Percentiles rank a stretch among this genome's conserved stretches.
These are phyloP conservation scores for Crucibulum laeve DNA, from an alignment of 768 basidiomycete species.

Conservation along the genomic window DNA sequence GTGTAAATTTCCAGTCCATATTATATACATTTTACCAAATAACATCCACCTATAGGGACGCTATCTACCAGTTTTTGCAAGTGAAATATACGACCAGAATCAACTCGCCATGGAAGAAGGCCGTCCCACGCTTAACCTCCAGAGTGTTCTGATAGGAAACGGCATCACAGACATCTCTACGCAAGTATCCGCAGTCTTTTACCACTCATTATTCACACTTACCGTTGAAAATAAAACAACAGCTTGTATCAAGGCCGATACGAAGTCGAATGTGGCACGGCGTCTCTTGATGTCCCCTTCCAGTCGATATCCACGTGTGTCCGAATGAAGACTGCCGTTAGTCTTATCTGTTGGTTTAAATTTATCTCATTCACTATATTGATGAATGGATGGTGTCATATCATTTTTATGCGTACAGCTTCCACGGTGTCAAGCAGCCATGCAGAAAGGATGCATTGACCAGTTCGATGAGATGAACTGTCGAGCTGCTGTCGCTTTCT, in stretches of 20 bases:
- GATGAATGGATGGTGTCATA: not conserved
- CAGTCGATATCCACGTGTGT: conserved; percentile 49
- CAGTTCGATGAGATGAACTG: conserved; percentile 65
- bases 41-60: conserved; percentile 39
- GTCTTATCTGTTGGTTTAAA: conserved; percentile 8
- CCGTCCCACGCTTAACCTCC: conserved; percentile 57
- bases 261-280: conserved; percentile 58
- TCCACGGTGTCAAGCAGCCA: conserved; percentile 59
- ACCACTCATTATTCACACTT: conserved; percentile 8
- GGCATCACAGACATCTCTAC: conserved; percentile 47
- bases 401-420: conserved; percentile 32
- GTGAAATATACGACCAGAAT: conserved; percentile 74
- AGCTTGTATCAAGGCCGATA: conserved; percentile 44
- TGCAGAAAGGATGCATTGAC: conserved; percentile 59
- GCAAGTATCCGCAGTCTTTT: conserved; percentile 21
- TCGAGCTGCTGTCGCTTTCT: conserved; percentile 62
- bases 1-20: conserved; percentile 28
- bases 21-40: conserved; percentile 10
- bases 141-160: conserved; percentile 69
- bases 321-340: conserved; percentile 58
- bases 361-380: not conserved
- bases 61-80: conserved; percentile 72
- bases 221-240: conserved; percentile 6
- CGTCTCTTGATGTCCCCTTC: conserved; percentile 50
- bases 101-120: conserved; percentile 45